Percentiles rank a stretch among this genome's conserved stretches.
These are phyloP conservation scores for Clitocybe nebularis DNA, from an alignment of 1,284 basidiomycete genomes.

Conservation along the genomic window DNA sequence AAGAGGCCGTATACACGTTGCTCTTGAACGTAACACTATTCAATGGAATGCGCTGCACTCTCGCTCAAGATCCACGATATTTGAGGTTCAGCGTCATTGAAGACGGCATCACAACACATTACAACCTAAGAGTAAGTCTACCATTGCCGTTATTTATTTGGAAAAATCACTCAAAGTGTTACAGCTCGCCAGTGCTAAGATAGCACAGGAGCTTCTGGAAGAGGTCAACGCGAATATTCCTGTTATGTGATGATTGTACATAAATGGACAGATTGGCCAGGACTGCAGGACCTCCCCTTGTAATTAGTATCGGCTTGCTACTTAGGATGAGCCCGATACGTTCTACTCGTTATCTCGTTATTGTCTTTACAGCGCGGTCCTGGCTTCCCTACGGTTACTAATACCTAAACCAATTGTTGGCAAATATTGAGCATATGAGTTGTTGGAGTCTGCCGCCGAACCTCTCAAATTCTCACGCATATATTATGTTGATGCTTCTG, in stretches of 20 bases:
- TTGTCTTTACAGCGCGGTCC: too few species aligned
- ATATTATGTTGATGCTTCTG: too few species aligned
- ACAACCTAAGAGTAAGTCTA: slow-evolving; percentile 72
- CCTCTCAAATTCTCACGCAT: too few species aligned
- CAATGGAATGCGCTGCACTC: slow-evolving; percentile 76
- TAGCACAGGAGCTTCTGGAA: slow-evolving; percentile 53
- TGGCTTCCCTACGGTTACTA: too few species aligned
- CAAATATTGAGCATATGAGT: too few species aligned
- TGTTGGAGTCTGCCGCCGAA: too few species aligned
- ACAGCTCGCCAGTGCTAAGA: slow-evolving; percentile 59
- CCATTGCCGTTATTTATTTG: not conserved
- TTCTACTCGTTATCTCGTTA: too few species aligned
- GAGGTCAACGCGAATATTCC: slow-evolving; percentile 56
- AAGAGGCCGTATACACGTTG: slow-evolving; percentile 86
- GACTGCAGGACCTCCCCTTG: too few species aligned
- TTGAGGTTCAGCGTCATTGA: slow-evolving; percentile 77
- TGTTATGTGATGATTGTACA: slow-evolving; percentile 9
- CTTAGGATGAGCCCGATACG: too few species aligned
- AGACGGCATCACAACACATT: slow-evolving; percentile 58
- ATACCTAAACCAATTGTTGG: too few species aligned
- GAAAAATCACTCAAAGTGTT: not conserved
- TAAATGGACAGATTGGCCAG: too few species aligned
- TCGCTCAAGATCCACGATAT: slow-evolving; percentile 79
- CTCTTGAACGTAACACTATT: slow-evolving; percentile 87
- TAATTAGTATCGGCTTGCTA: too few species aligned